Evolutionary conservation across 352 stramenopile species (phyloP), one percentile per base, ranked within the genome.

Genomic region (Plasmopara viticola): DNA sequence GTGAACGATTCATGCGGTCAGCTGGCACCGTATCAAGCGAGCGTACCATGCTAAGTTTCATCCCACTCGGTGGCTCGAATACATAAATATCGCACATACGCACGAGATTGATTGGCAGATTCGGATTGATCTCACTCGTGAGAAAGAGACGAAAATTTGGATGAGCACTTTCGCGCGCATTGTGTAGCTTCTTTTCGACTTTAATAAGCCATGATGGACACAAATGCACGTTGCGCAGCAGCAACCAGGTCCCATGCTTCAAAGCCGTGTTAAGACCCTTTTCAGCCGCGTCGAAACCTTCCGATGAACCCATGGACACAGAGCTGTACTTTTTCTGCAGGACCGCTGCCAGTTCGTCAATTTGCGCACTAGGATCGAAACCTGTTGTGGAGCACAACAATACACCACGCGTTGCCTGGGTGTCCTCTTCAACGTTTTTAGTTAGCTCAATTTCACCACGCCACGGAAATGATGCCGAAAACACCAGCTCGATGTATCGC

Each of bases 191-290:
- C 70, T 99, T 99, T 57, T 99, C 96, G 14, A 99, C 79, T 14
- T 77, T 87, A 17, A 87, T 80, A 8, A 99, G 81, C 97, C 97
- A 99, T 34, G 87, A 92, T n/a, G 93, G 84, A 56, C 96, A 99
- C 38, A 99, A 70, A 67, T 99, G 98, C 18, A 98, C 91, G 77
- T 99, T 99, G 37, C 98, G 96, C 52, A 99, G 73, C 63, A 99
- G 79, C 9, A 99, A 79, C 96, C 97, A 99, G 25, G 79, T 95
- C 34, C 97, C 97, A 47, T 87, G 84, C 67, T 98, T 98, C 7
- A 97, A 71, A n/a, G 95, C 97, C 37, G 86, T 88, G 41, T 90
- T 87, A 48, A 99, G 68, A 13, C 95, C 79, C 53, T 93, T 95
- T 56, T 99, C 96, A 4, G 97, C 97, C 15, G 89, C 84, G 39